Conservation (phyloP, 2,329 filamentous ascomycete genomes). For the Phialophora verrucosa region DNA sequence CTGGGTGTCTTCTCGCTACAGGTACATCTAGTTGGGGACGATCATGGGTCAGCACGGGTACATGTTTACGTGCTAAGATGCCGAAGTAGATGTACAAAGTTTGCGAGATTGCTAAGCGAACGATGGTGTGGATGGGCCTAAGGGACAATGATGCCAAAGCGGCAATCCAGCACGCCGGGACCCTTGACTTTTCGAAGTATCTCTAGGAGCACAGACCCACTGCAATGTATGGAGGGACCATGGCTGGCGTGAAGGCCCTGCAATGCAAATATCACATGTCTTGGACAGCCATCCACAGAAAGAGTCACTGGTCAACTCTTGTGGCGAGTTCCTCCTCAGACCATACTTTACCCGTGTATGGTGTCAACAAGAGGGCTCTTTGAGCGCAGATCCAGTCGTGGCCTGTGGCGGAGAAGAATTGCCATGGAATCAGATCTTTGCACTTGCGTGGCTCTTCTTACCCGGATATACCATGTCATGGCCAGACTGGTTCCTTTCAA, state of each 20-base stretch:
- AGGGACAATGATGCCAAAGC: slow-evolving; percentile 1
- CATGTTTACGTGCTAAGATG: too few species aligned
- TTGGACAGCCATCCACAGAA: slow-evolving; percentile 22
- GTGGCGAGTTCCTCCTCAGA: slow-evolving; percentile 21
- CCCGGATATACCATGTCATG: slow-evolving; percentile 23
- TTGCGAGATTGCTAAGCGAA: slow-evolving; percentile 24
- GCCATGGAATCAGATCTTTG: slow-evolving; percentile 25
- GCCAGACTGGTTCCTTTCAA: slow-evolving; percentile 27
- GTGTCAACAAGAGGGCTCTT: slow-evolving; percentile 25
- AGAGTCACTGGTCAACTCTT: slow-evolving; percentile 19
- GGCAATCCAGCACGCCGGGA: slow-evolving; percentile 24
- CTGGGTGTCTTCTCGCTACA: too few species aligned
- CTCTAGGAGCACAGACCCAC: slow-evolving; percentile 18
- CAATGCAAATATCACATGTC: slow-evolving; percentile 22
- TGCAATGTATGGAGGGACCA: slow-evolving; percentile 6
- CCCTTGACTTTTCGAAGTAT: slow-evolving; percentile 11
- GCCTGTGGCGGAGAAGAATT: slow-evolving; percentile 22
- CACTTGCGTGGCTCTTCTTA: slow-evolving; percentile 24
- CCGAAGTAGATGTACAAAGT: slow-evolving; percentile 19
- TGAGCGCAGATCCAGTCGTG: slow-evolving; percentile 18
- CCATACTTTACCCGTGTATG: slow-evolving; percentile 28
- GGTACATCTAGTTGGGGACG: too few species aligned
- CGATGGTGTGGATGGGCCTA: slow-evolving; percentile 25
- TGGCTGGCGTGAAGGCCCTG: not conserved
- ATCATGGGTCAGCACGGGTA: too few species aligned